Evolutionary conservation across 164 flowering plant genomes (phyloP).

Genomic region (Piper betle): DNA sequence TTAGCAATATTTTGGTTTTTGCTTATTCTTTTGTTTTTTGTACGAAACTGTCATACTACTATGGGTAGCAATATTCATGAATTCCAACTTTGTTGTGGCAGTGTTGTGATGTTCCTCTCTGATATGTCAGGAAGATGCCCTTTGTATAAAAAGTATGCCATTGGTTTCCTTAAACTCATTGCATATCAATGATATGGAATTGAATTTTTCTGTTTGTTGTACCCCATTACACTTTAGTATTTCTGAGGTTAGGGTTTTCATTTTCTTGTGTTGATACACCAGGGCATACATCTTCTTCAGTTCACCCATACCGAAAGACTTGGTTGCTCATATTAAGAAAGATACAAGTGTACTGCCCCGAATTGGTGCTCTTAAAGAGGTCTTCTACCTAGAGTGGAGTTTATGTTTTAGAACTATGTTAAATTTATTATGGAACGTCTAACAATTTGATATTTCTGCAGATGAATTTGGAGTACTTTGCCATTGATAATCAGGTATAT

Average conservation of each 20-base stretch:
- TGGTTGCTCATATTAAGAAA: constrained; percentile 58
- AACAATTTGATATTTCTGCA: constrained; percentile 30
- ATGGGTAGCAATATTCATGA: background rate
- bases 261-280: constrained; percentile 7
- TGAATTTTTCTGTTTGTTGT: background rate
- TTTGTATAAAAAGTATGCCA: constrained; percentile 80
- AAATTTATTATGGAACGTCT: constrained; percentile 7
- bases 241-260: background rate
- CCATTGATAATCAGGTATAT: constrained; percentile 96
- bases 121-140: constrained; percentile 96
- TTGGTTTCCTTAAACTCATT: background rate
- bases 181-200: background rate
- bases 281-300: constrained; percentile 98
- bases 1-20: background rate
- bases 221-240: background rate
- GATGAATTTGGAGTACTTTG: constrained; percentile 98
- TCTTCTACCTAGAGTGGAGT: constrained; percentile 6
- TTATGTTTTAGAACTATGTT: too few species aligned
- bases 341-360: constrained; percentile 86
- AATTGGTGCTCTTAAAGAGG: constrained; percentile 91
- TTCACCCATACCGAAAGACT: constrained; percentile 68
- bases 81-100: constrained; percentile 18
- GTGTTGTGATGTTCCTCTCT: constrained; percentile 79
- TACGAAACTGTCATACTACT: background rate
- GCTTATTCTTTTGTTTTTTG: background rate